These are phyloP conservation scores for Neoarthrinium moseri DNA, from an alignment of 2,329 filamentous ascomycete genomes.

Conservation along the genomic window DNA sequence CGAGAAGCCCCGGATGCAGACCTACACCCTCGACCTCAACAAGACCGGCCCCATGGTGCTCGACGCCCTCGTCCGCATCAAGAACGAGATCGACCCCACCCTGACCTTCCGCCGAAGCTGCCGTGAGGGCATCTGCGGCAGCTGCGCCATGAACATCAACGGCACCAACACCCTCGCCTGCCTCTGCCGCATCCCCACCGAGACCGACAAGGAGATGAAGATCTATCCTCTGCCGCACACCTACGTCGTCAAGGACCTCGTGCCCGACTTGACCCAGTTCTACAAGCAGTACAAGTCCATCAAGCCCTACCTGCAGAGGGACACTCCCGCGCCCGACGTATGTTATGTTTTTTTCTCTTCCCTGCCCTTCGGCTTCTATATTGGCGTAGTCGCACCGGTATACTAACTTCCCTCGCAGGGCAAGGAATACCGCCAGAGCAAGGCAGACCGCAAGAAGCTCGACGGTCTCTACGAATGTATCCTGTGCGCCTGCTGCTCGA, in stretches of 20 bases:
- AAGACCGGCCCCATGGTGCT: conserved; percentile 99
- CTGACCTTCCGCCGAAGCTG: conserved; percentile 95
- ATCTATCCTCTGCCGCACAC: conserved; percentile 98
- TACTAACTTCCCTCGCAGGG: conserved; percentile 54
- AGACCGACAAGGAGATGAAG: conserved; percentile 77
- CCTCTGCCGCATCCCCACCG: conserved; percentile 93
- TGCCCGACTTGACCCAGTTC: conserved; percentile 96
- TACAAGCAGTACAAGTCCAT: conserved; percentile 99
- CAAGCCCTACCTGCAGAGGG: conserved; percentile 95
- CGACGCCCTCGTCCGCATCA: conserved; percentile 94
- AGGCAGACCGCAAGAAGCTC: conserved; percentile 91
- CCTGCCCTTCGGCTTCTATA: conserved; percentile 11
- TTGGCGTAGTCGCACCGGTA: background rate
- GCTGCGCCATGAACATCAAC: conserved; percentile 99
- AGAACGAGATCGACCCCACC: conserved; percentile 98
- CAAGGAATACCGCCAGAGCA: conserved; percentile 87
- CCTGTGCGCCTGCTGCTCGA: conserved; percentile 98
- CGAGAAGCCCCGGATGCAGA: conserved; percentile 94
- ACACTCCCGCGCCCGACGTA: conserved; percentile 81
- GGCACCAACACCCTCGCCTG: conserved; percentile 97
- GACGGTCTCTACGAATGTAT: conserved; percentile 99
- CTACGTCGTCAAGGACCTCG: conserved; percentile 98
- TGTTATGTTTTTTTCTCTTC: conserved; percentile 32
- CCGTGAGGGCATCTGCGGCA: conserved; percentile 97
- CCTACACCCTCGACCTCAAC: conserved; percentile 92